Evolutionary conservation across 192 early-diverging fungal species (phyloP), one percentile per base, ranked within the genome.

Genomic region (Geranomyces variabilis): DNA sequence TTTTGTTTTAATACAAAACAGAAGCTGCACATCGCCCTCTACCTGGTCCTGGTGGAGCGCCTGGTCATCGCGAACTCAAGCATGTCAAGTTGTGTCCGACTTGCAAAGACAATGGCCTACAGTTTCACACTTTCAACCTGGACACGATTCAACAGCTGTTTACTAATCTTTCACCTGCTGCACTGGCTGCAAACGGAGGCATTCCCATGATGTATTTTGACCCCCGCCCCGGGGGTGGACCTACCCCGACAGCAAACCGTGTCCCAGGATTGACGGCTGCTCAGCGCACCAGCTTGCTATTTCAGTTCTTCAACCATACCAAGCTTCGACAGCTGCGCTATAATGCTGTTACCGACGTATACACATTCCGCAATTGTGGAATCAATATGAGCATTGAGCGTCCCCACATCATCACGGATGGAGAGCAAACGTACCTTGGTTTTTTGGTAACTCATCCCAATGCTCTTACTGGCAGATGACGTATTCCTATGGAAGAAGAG

Each of bases 81-180:
- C 36, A 41, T 41, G 3, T 41, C 36, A 41, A 41, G 14, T 6
- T 55, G 51, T 55, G 51, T 28, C 51, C 51, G 6, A 55, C 26
- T 7, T 14, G 51, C 51, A 55, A 55, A 24, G 51, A 55, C 26
- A 7, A 55, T 24, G 51, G 51, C 14, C 51, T 55, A 24, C 51
- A 55, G 51, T 55, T 55, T 55, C 51, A 55, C 51, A n/a, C 6
- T 24, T 55, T 55, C 15, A 14, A 55, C 51, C 21, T 55, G 6
- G 51, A 55, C 21, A 24, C 51, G 7, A 28, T 55, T n/a, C 2
- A 24, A 8, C 51, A 55, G 26, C 51, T 55, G 7, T 55, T 55
- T 28, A 6, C 6, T 3, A 28, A 55, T 28, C 21, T 55, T 14
- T 24, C 8, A 7, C 26, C 26, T 8, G 21, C 51, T 6, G 36